Evolutionary conservation across 495 filamentous ascomycete genomes (phyloP).

Genomic region (Talaromyces wortmannii): DNA sequence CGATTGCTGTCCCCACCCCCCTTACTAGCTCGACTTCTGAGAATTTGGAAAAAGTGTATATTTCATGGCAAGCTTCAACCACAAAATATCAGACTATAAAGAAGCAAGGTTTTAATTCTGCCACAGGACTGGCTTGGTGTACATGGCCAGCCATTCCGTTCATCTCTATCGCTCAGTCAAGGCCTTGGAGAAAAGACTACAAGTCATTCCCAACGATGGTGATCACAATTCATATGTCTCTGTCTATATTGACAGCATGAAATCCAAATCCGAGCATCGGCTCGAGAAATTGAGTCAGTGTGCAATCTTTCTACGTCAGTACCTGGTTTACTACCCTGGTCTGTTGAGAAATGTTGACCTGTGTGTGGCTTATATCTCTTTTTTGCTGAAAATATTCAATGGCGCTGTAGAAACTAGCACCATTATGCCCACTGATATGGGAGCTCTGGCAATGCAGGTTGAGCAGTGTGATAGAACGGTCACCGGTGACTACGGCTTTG

Average conservation of each 20-base stretch:
- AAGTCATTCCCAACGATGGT: background rate
- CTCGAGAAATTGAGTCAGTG: no score
- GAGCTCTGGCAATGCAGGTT: background rate
- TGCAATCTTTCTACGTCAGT: no score
- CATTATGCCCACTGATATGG: background rate
- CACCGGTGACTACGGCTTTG: background rate
- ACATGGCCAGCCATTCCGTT: background rate
- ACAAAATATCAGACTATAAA: background rate
- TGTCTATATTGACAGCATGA: no score
- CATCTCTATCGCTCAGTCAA: background rate
- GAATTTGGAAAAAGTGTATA: background rate
- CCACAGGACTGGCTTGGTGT: background rate
- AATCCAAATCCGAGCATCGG: no score
- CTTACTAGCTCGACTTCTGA: background rate
- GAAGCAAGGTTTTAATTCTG: background rate
- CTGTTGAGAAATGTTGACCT: background rate
- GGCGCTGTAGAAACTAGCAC: background rate
- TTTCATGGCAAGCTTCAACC: background rate
- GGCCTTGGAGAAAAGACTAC: background rate
- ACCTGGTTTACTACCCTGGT: background rate
- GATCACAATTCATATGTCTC: background rate
- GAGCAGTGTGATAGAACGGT: background rate
- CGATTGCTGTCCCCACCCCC: background rate
- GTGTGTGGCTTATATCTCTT: background rate
- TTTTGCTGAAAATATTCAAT: background rate